Base-by-base conservation (phyloP, 2,329 filamentous ascomycete species). In the Stachybotrys echinatus region DNA sequence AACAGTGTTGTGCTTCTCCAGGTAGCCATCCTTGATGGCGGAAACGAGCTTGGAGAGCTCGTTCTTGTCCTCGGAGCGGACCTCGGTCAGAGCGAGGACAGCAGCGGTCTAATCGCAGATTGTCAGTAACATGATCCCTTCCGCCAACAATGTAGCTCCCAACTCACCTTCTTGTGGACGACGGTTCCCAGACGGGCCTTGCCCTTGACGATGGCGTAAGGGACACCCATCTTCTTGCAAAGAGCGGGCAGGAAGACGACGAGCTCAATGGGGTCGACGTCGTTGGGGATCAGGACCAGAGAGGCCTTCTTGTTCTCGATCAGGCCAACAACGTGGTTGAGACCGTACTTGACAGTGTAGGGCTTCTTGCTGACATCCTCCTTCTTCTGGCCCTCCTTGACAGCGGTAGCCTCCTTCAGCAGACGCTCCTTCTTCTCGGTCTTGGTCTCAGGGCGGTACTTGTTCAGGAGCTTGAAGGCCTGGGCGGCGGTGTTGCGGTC, bases 361-460 rank as follows among this genome's bases (percentile, higher is more conserved):
- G 94, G 94, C 89, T 99, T 99, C 90, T 97, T 97, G 88, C 84
- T 89, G 73, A 95, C 92, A 68, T 96, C 92, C 84, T 99, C 95
- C 89, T 97, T 97, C 89, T 97, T 99, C 89, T 97, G 96, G 76
- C 95, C 94, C 77, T 97, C 92, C 74, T 91, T 86, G 74, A 99
- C 85, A 68, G 94, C 95, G 66, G 92, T 96, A 60, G 95, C 94
- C 85, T 99, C 94, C 84, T 96, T 91, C 74, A 89, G 85, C 61
- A 99, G 83, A 79, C 94, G 91, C 83, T 99, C 95, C 87, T 97
- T 99, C 90, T 99, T 99, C 87, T 97, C 92, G 66, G 82, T 80
- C 87, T 96, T 97, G 76, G 89, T 95, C 85, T 99, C 94, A 63
- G 94, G 94, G 67, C 92, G 91, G 88, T 99, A 99, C 85, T 99